Percentiles rank a stretch among this genome's conserved stretches.
These are phyloP conservation scores for Fusarium multiceps DNA, from an alignment of 2,329 filamentous ascomycete genomes.

Conservation along the genomic window DNA sequence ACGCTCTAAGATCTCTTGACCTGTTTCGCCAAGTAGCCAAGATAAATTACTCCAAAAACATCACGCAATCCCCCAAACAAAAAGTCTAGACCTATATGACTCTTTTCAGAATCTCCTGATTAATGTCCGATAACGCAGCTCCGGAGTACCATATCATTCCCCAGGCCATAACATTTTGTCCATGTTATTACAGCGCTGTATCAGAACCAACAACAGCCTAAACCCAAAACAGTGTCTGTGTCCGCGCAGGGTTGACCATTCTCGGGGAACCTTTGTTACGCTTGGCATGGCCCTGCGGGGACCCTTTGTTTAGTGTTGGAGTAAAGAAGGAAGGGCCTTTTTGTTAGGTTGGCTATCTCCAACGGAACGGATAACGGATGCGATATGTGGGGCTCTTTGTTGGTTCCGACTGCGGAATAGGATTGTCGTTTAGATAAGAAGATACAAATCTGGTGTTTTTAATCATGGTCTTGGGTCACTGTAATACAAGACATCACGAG, in stretches of 20 bases:
- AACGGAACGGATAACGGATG: not conserved
- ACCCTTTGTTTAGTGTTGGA: slow-evolving; percentile 28
- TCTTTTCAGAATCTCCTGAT: not conserved
- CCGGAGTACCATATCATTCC: not conserved
- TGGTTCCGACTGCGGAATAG: slow-evolving; percentile 5
- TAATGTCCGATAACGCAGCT: not conserved
- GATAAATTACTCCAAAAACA: not conserved
- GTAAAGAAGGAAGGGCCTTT: slow-evolving; percentile 27
- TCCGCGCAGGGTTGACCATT: slow-evolving; percentile 1
- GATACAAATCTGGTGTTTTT: not conserved
- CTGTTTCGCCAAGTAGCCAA: not conserved
- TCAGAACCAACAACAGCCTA: not conserved
- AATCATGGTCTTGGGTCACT: not conserved
- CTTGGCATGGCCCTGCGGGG: slow-evolving; percentile 27
- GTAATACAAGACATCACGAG: not conserved
- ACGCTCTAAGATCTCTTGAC: not conserved
- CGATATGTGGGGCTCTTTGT: not conserved
- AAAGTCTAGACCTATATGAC: not conserved
- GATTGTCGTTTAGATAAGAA: slow-evolving; percentile 9
- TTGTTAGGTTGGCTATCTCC: slow-evolving; percentile 6
- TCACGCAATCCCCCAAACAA: not conserved
- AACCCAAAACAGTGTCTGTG: slow-evolving; percentile 3
- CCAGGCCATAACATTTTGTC: not conserved
- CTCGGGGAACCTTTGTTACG: slow-evolving; percentile 36
- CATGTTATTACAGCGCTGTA: not conserved